Evolutionary conservation across 139 green algal genomes (phyloP), one percentile per base, ranked within the genome.

Genomic region (Zygnema cylindricum): DNA sequence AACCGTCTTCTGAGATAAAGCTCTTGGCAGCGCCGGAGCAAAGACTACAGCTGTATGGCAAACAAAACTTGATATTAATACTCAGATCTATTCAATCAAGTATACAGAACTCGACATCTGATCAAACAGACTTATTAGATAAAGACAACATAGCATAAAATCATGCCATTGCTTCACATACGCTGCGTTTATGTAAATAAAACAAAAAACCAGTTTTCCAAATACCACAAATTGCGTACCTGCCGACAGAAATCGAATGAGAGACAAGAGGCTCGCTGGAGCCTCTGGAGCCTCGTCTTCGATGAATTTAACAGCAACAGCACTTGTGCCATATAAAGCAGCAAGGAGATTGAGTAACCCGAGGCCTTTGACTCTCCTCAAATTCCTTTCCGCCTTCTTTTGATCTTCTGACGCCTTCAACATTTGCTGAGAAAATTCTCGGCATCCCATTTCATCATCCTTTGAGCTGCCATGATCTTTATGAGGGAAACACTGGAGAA

Each of bases 331-430:
- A 33, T 89, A 85, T 25, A 89, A 42, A 39, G 71, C 88, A 7
- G 85, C 76, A 49, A 89, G 84, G n/a, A 89, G 75, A 16, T 89
- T 89, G 25, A 89, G 84, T 30, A 89, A 3, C 0, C 95, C 7
- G 63, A 87, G 43, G n/a, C 42, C 82, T 81, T 25, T 87, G 22
- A 21, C 33, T 1, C 22, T 87, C 43, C 82, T 87, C 55, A 30
- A 57, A 35, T 43, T 87, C 0, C 82, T 87, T 39, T 87, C 63
- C 55, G n/a, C 42, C 40, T 87, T 38, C 63, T 84, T 55, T 7
- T 84, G 25, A 55, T 42, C 82, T 23, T 41, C 78, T 7, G 78
- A 39, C 73, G 38, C 39, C 21, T 54, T 7, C 3, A 79, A 7
- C 7, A 43, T 43, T 3, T 79, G 71, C 71, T n/a, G 71, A 43